A percentile compares a stretch with the other conserved stretches of the same genome.
Conservation (phyloP, 345 rosid species). For the Eucalyptus caleyi region DNA sequence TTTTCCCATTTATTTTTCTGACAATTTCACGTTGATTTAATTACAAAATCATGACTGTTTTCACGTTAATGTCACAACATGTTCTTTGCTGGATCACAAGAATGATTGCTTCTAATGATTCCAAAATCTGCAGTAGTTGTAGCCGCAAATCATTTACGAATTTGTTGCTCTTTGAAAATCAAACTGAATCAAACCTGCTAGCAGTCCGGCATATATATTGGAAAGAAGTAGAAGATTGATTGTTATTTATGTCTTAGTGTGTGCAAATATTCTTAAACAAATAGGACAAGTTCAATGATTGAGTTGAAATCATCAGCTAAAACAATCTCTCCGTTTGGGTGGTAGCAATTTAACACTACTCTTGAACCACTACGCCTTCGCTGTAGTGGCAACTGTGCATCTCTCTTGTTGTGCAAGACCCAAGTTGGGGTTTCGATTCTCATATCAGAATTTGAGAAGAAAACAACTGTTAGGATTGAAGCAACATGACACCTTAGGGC, state of each 20-base stretch:
- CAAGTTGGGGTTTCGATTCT: neutral
- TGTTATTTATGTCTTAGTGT: neutral
- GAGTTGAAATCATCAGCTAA: neutral
- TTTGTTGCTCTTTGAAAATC: neutral
- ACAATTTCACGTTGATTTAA: no score
- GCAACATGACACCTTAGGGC: neutral
- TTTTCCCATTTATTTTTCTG: no score
- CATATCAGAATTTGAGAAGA: neutral
- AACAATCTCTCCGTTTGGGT: neutral
- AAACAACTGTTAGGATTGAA: neutral
- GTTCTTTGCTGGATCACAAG: neutral
- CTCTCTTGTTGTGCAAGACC: neutral
- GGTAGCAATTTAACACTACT: neutral
- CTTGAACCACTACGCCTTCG: neutral
- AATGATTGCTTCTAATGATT: neutral
- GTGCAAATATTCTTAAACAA: neutral
- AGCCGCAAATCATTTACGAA: neutral
- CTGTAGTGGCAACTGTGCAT: neutral
- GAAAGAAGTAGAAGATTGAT: neutral
- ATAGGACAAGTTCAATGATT: neutral
- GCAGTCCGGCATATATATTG: neutral
- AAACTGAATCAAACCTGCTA: neutral
- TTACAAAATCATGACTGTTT: no score
- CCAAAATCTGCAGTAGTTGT: neutral
- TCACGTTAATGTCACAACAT: neutral